Percentiles rank a stretch among this genome's conserved stretches.
These are phyloP conservation scores for Beauveria rudraprayagi DNA, from an alignment of 2,329 filamentous ascomycete genomes.

Conservation along the genomic window DNA sequence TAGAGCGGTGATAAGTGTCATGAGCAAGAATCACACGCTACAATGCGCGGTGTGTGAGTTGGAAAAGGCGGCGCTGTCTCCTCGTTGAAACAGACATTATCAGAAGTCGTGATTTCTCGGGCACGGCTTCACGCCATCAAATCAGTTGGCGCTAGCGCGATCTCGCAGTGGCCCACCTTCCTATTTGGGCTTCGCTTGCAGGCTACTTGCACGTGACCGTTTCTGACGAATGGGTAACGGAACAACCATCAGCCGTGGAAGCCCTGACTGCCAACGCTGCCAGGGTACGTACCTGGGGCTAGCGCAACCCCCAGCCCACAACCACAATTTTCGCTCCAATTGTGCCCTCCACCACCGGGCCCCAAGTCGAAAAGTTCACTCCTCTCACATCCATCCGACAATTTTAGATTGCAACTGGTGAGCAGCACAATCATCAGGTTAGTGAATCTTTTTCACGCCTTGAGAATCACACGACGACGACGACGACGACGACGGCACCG, in stretches of 20 bases:
- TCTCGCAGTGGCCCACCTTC: constrained; percentile 1
- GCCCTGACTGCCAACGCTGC: constrained; percentile 16
- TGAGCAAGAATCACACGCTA: not conserved
- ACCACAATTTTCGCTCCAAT: constrained; percentile 30
- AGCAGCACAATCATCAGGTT: constrained; percentile 40
- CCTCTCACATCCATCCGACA: constrained; percentile 29
- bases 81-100: not conserved
- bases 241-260: constrained; percentile 10
- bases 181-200: not conserved
- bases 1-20: not conserved
- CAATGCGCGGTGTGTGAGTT: not conserved
- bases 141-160: not conserved
- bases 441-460: constrained; percentile 21
- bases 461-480: constrained; percentile 13
- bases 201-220: not conserved
- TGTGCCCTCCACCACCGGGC: constrained; percentile 24
- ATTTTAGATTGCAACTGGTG: constrained; percentile 40
- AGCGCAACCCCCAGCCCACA: constrained; percentile 30
- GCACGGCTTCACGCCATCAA: not conserved
- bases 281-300: constrained; percentile 26
- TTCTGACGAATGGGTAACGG: not conserved
- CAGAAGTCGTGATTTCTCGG: not conserved
- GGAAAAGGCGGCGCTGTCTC: not conserved
- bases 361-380: constrained; percentile 28
- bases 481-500: constrained; percentile 11